Conservation (phyloP, 2,329 filamentous ascomycete genomes). For the Pezicula carpinea region DNA sequence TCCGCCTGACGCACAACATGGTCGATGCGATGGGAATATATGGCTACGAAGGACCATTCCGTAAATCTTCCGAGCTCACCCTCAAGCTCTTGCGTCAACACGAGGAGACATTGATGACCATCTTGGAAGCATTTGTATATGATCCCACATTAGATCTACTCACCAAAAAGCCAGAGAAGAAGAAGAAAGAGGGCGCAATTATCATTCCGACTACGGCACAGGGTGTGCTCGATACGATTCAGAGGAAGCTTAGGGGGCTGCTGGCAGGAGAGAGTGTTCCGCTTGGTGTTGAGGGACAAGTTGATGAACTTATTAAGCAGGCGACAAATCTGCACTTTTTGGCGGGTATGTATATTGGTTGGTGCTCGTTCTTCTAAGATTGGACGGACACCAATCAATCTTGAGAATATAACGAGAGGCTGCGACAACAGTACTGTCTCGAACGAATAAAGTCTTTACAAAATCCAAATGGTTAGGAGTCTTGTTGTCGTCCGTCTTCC, state of each 20-base stretch:
- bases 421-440: no score
- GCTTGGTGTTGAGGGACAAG: constrained; percentile 91
- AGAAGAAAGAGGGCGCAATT: constrained; percentile 31
- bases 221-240: constrained; percentile 85
- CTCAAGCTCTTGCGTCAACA: constrained; percentile 80
- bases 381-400: not conserved
- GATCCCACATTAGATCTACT: constrained; percentile 94
- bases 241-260: constrained; percentile 79
- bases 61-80: constrained; percentile 85
- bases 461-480: no score
- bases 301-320: constrained; percentile 88
- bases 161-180: constrained; percentile 58
- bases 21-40: constrained; percentile 94
- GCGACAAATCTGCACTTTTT: constrained; percentile 77
- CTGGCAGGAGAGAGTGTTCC: constrained; percentile 86
- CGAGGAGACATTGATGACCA: constrained; percentile 94
- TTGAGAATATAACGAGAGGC: no score
- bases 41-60: constrained; percentile 89
- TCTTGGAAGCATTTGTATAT: constrained; percentile 94
- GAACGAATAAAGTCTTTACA: no score
- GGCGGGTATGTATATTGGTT: constrained; percentile 95
- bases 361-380: constrained; percentile 65
- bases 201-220: constrained; percentile 61
- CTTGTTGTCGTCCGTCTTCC: no score
- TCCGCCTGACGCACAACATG: constrained; percentile 98